phyloP scores from a whole-genome alignment of 169 alveolate species.

The Plasmodium sp. region DNA sequence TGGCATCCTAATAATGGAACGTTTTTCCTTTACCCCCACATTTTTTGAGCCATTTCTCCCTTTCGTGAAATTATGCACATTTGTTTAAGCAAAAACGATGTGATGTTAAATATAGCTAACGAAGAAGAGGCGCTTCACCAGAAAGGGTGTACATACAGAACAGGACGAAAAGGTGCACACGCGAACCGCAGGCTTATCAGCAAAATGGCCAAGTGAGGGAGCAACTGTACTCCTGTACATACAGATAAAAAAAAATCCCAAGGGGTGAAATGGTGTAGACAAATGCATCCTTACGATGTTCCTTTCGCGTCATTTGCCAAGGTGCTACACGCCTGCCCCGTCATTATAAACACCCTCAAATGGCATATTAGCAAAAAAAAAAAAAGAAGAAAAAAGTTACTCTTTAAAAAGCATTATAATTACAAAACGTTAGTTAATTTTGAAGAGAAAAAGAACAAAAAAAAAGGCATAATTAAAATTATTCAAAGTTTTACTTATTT shows the following conservation, averaged over 20 bases:
- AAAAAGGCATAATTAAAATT: background rate
- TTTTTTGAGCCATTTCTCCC: background rate
- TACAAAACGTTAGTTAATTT: background rate
- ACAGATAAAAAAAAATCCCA: background rate
- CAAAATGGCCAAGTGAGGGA: background rate
- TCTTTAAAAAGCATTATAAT: background rate
- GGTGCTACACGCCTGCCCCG: background rate
- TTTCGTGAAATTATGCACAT: background rate
- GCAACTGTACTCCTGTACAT: background rate
- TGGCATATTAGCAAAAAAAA: background rate
- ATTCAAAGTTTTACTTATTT: constrained; percentile 1
- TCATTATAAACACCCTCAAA: background rate
- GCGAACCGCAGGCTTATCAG: background rate
- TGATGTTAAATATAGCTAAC: background rate
- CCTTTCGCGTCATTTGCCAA: background rate
- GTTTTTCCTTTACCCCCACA: background rate
- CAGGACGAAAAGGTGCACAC: background rate
- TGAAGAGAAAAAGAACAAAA: background rate
- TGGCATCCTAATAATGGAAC: background rate
- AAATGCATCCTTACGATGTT: background rate
- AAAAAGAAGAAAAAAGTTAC: background rate
- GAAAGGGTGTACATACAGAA: background rate
- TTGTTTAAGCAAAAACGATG: background rate
- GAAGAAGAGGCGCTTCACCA: background rate
- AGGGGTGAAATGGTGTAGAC: background rate